Base-by-base conservation (phyloP, 1,139 yeast species). In the Taphrina populina region DNA sequence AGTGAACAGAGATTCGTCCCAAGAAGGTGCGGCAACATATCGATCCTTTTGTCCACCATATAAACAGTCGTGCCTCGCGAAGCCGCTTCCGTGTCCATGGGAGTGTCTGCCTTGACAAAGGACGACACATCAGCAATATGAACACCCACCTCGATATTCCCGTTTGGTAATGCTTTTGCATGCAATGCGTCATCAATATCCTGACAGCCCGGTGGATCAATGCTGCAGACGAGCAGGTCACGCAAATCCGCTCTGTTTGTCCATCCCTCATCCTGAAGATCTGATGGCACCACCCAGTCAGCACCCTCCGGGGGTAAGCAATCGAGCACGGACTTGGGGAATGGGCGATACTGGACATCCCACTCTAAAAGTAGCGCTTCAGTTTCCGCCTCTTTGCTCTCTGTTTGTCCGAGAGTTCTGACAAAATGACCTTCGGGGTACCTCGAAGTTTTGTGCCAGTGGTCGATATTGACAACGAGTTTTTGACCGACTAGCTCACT, bases 121-220 rank as follows among this genome's bases (percentile, higher is more conserved):
- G 94, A 95, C 0, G 97, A 88, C 20, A 94, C 99, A 73, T 94
- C 99, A 4, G 99, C 99, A 73, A 94, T 94, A 69, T 94, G 99
- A 30, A 94, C 99, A 66, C 99, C 98, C 52, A 94, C 95, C 69
- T 92, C 95, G 72, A 79, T 88, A 68, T 90, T 88, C 1, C 98
- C 98, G 69, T 94, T 92, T 1, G 95, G 90, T 47, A 94, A 76
- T 57, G 70, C 68, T 62, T 77, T 75, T 0, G 98, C 97, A 68
- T 94, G 98, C 57, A 94, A 74, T 0, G 99, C 98, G 73, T 94
- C 99, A 74, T 94, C 99, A 64, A 94, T 94, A 79, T 94, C 99
- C 63, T 90, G 97, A 81, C 98, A 92, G 41, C 85, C 84, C 1
- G 96, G 96, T 11, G 99, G 99, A 76, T 94, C 99, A 63, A 94